Base-by-base conservation (phyloP, 202 grass and related monocot genomes). In the Panicum hallii region DNA sequence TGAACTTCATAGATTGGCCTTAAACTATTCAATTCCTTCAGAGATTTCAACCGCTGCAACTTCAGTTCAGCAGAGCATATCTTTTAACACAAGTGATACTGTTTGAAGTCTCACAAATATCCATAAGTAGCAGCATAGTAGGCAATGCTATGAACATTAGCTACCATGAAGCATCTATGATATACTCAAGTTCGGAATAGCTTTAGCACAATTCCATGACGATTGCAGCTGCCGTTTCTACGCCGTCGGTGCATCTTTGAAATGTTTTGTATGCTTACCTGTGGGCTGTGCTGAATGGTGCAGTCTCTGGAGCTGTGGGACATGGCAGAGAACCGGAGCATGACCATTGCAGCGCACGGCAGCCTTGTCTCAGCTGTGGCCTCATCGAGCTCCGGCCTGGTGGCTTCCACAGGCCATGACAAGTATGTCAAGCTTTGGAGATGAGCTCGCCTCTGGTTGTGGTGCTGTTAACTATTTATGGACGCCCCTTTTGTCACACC, bases 241-340 rank as follows among this genome's bases (percentile, higher is more conserved):
- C 16, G 5, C 16, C 0, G 23, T 46, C 4, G 10, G 10, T 41
- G 42, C n/a, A 19, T 74, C 3, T 60, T 38, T 54, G 13, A 20
- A 64, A 32, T 22, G 30, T 44, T 40, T 47, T 46, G 8, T 11
- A 10, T 4, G 43, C 58, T 89, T 75, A 78, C 6, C 26, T 32
- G 45, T 2, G n/a, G 7, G 3, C 42, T 45, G 13, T 87, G 50
- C 61, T 26, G 8, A 69, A 79, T 79, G 7, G 7, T 85, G 77
- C 88, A 92, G 93, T 87, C 86, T 67, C 86, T 95, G 6, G 90
- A 92, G 82, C 83, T 95, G 2, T 95, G 93, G 93, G 90, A 90
- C 80, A 82, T 90, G 88, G 43, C 70, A 1, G 88, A 90, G 72
- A 95, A 90, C 22, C 75, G 89, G 64, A 92, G 86, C 1, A 90